A percentile compares a stretch with the other conserved stretches of the same genome.
Conservation (phyloP, 2,329 filamentous ascomycete genomes). For the Aquanectria penicillioides region DNA sequence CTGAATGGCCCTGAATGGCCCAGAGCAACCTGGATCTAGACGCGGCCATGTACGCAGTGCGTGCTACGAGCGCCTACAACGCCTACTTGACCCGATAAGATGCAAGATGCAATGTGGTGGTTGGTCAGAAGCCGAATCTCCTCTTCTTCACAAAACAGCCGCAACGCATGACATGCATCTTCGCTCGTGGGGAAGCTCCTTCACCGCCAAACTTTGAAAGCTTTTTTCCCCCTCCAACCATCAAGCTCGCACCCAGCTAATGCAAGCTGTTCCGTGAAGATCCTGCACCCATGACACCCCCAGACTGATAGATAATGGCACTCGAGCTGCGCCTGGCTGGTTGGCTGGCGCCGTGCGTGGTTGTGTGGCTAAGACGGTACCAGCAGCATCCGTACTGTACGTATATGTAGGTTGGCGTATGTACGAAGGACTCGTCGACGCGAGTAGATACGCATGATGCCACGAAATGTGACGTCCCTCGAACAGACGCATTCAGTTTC, state of each 20-base stretch:
- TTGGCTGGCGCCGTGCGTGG: no score
- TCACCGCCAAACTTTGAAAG: conserved; percentile 33
- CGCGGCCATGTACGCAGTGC: conserved; percentile 15
- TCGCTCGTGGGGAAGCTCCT: neutral
- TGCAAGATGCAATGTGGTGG: conserved; percentile 17
- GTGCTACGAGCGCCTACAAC: conserved; percentile 25
- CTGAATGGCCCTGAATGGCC: no score
- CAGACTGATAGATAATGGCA: conserved; percentile 15
- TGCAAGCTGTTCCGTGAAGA: conserved; percentile 29
- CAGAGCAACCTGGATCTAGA: no score
- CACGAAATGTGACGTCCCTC: no score
- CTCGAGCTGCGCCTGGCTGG: no score
- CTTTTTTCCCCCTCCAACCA: no score
- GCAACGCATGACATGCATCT: conserved; percentile 30
- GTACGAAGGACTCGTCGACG: no score
- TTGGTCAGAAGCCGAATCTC: conserved; percentile 21
- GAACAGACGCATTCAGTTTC: conserved; percentile 12
- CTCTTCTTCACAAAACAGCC: neutral
- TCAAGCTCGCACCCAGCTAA: conserved; percentile 23
- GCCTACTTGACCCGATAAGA: conserved; percentile 31
- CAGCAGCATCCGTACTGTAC: no score
- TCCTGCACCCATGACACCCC: conserved; percentile 21
- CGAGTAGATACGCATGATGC: neutral
- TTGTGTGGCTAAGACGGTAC: no score
- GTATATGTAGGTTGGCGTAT: no score